Base-by-base conservation (phyloP, 257 asterid genomes). In the Solanum acaule region DNA sequence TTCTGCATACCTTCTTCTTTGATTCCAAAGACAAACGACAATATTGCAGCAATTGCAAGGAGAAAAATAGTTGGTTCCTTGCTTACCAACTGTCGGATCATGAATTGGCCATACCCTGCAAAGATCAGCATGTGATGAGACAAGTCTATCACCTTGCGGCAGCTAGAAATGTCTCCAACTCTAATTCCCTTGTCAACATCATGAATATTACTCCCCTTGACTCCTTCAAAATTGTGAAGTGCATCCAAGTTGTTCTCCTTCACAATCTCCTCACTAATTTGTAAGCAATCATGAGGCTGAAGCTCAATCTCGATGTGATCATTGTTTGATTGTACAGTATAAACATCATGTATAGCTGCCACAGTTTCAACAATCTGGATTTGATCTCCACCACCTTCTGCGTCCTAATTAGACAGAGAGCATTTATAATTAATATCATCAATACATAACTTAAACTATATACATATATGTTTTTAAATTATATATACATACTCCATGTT, bases 21-120 rank as follows among this genome's bases (percentile, higher is more conserved):
- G n/a, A n/a, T n/a, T n/a, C n/a, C n/a, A n/a, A n/a, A n/a, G 23
- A 31, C 61, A 5, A 92, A 76, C 9, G 91, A 91, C 59, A 92
- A 20, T 3, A 22, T 52, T 6, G 92, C 92, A 29, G 93, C 84
- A 40, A 77, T 18, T n/a, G 10, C 35, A 38, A 77, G 84, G 61
- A 77, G 84, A 2, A 77, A 40, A 38, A 77, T 38, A n/a, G 61
- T n/a, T 40, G 84, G 35, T 77, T 77, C 59, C 59, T 38, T 77
- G 23, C 83, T 3, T 23, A 15, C 34, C 1, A 38, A 77, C 7
- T 23, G 34, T n/a, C 20, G 84, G 22, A 73, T 20, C 25, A 59
- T 18, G 82, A n/a, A n/a, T n/a, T n/a, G n/a, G n/a, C n/a, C n/a
- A n/a, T 73, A 35, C 29, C 27, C 82, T 4, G 82, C 5, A 31